phyloP scores from a whole-genome alignment of 2,329 filamentous ascomycete genomes.

The Xylariaceae sp. region DNA sequence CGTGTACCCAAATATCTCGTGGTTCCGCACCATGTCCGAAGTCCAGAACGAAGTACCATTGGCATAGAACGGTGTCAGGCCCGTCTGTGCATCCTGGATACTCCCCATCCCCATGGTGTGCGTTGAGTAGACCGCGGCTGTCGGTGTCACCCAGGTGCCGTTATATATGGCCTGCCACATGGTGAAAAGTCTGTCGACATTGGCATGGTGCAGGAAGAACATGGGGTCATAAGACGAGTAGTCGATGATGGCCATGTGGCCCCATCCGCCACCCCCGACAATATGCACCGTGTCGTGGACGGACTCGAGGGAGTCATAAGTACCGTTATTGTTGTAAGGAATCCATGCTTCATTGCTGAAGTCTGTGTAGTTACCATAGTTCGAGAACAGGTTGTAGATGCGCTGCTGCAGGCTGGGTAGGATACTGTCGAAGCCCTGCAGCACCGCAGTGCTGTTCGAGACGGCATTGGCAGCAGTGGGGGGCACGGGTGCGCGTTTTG shows the following conservation, averaged over 20 bases:
- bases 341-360: constrained; percentile 65
- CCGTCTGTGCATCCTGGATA: constrained; percentile 45
- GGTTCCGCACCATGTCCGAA: constrained; percentile 52
- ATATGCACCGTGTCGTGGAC: constrained; percentile 58
- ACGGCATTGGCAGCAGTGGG: constrained; percentile 31
- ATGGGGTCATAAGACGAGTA: constrained; percentile 73
- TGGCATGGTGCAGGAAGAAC: constrained; percentile 71
- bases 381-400: constrained; percentile 59
- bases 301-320: constrained; percentile 57
- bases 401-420: constrained; percentile 51
- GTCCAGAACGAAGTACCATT: constrained; percentile 59
- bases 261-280: constrained; percentile 42
- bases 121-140: constrained; percentile 46
- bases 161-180: constrained; percentile 73
- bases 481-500: constrained; percentile 47
- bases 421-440: constrained; percentile 42
- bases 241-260: constrained; percentile 61
- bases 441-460: constrained; percentile 55
- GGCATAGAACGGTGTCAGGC: constrained; percentile 61
- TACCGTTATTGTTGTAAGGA: constrained; percentile 31
- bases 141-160: constrained; percentile 55
- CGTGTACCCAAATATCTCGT: constrained; percentile 61
- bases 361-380: constrained; percentile 58
- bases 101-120: constrained; percentile 52
- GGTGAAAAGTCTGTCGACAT: constrained; percentile 66